Conservation (phyloP, 1,284 basidiomycete species). For the Ustilago cynodontis region DNA sequence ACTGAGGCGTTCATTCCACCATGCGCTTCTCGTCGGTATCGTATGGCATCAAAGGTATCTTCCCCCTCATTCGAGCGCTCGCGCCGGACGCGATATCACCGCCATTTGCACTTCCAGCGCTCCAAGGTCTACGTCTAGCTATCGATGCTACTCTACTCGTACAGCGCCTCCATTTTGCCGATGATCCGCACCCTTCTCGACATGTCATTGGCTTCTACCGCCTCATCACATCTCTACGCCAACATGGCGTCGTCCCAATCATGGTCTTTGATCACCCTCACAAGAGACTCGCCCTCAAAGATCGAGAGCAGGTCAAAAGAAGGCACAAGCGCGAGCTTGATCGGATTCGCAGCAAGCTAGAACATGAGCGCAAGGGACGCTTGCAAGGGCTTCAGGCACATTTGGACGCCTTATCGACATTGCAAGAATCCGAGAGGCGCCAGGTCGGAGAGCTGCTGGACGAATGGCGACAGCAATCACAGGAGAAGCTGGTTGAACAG, state of each 20-base stretch:
- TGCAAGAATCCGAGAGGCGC: slow-evolving; percentile 27
- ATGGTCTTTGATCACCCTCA: slow-evolving; percentile 64
- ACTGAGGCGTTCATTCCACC: not conserved
- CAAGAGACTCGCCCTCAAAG: slow-evolving; percentile 52
- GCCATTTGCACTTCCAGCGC: slow-evolving; percentile 34
- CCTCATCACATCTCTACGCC: slow-evolving; percentile 51
- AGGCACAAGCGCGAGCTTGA: slow-evolving; percentile 51
- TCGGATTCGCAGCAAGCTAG: slow-evolving; percentile 38
- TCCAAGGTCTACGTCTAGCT: slow-evolving; percentile 47
- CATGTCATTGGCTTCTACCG: slow-evolving; percentile 62
- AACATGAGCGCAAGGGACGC: slow-evolving; percentile 32
- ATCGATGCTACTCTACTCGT: slow-evolving; percentile 61
- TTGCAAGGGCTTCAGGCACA: slow-evolving; percentile 31
- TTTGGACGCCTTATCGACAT: slow-evolving; percentile 23
- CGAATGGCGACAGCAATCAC: slow-evolving; percentile 21
- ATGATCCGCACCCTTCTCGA: slow-evolving; percentile 51
- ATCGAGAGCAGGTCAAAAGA: slow-evolving; percentile 53
- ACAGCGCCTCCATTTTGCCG: slow-evolving; percentile 56
- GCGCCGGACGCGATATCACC: slow-evolving; percentile 38
- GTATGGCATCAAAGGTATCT: slow-evolving; percentile 55
- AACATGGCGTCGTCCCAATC: slow-evolving; percentile 48
- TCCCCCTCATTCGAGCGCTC: slow-evolving; percentile 43
- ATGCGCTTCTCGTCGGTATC: slow-evolving; percentile 30
- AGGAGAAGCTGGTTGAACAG: not conserved
- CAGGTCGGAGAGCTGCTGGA: slow-evolving; percentile 42